These are phyloP conservation scores for Globisporangium ultimum DNA, from an alignment of 352 stramenopile genomes.

Conservation along the genomic window DNA sequence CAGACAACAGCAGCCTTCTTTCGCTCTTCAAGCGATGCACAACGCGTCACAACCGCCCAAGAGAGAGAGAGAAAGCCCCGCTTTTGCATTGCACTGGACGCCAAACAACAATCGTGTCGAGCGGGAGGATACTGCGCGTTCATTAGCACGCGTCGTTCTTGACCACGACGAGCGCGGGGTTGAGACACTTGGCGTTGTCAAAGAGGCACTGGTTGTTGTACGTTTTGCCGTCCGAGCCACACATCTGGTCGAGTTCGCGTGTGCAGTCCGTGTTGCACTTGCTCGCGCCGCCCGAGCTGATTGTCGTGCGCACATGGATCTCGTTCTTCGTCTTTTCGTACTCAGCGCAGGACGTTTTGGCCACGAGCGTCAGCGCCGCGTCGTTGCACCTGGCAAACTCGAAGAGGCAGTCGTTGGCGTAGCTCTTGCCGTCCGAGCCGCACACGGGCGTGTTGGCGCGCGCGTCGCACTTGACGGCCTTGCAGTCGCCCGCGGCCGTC, in stretches of 20 bases:
- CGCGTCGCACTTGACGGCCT: constrained; percentile 15
- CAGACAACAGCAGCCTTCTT: no score
- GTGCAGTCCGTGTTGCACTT: constrained; percentile 11
- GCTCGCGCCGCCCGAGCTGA: constrained; percentile 4
- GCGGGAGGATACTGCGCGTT: neutral
- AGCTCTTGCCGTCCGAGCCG: constrained; percentile 16
- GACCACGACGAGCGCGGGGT: constrained; percentile 5
- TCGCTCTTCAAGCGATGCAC: no score
- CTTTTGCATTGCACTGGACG: no score
- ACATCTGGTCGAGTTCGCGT: constrained; percentile 13
- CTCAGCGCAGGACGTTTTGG: constrained; percentile 3
- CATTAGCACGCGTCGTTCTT: constrained; percentile 8
- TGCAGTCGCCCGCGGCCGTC: constrained; percentile 3
- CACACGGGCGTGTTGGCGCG: constrained; percentile 14
- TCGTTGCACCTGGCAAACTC: constrained; percentile 18
- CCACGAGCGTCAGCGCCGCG: constrained; percentile 4
- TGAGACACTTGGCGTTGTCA: constrained; percentile 13
- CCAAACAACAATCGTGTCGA: no score
- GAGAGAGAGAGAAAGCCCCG: no score
- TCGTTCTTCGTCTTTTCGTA: neutral
- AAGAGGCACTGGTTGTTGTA: constrained; percentile 22
- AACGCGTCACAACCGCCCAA: no score
- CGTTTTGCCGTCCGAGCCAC: constrained; percentile 14
- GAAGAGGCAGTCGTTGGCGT: constrained; percentile 17
- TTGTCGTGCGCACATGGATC: constrained; percentile 9